Percentiles rank a stretch among this genome's conserved stretches.
Conservation (phyloP, 441 rosid species). For the Erysimum cheiri region DNA sequence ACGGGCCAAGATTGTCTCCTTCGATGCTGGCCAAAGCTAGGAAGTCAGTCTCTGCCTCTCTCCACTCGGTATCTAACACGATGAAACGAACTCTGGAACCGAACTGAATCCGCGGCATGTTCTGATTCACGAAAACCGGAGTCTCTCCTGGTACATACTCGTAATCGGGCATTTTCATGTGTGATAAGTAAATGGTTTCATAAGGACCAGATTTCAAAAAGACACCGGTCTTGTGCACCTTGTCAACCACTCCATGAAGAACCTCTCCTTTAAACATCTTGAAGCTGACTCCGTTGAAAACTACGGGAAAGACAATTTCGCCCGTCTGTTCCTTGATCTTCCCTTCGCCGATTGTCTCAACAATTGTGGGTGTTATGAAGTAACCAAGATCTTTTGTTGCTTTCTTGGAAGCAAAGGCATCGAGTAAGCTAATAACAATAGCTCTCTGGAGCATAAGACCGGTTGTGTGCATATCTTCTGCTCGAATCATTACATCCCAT, state of each 20-base stretch:
- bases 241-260: slow-evolving; percentile 62
- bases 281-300: slow-evolving; percentile 65
- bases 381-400: slow-evolving; percentile 77
- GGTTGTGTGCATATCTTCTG: slow-evolving; percentile 58
- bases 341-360: slow-evolving; percentile 69
- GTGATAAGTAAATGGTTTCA: slow-evolving; percentile 55
- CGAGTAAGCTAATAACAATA: slow-evolving; percentile 56
- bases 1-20: slow-evolving; percentile 73
- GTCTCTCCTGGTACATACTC: slow-evolving; percentile 54
- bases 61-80: slow-evolving; percentile 67
- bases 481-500: slow-evolving; percentile 69
- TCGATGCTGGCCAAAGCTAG: slow-evolving; percentile 70
- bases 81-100: slow-evolving; percentile 53
- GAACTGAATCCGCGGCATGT: slow-evolving; percentile 55
- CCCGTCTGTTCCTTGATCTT: slow-evolving; percentile 63
- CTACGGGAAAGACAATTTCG: slow-evolving; percentile 69
- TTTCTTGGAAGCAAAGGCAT: slow-evolving; percentile 59
- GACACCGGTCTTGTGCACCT: slow-evolving; percentile 70
- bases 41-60: slow-evolving; percentile 68
- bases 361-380: slow-evolving; percentile 53
- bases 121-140: slow-evolving; percentile 59
- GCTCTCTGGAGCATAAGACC: slow-evolving; percentile 67
- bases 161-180: slow-evolving; percentile 59
- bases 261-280: slow-evolving; percentile 76
- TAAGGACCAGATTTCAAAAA: slow-evolving; percentile 72